Conservation (phyloP, 371 early-diverging fungal genomes). For the Cladochytrium tenue region DNA sequence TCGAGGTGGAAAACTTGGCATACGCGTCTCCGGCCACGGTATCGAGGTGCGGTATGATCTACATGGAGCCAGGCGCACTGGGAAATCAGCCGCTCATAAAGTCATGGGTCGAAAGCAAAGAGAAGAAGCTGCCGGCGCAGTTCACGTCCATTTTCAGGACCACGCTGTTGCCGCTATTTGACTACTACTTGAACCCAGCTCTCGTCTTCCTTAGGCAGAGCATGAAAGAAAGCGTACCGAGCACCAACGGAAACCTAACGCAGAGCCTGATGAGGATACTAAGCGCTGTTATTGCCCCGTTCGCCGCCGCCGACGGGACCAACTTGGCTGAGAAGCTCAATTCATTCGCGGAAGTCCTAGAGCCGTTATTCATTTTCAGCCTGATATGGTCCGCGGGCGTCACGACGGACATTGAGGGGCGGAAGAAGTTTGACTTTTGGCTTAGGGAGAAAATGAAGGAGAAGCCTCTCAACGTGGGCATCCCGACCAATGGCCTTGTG, state of each 20-base stretch:
- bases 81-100: conserved; percentile 50
- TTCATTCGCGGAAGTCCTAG: conserved; percentile 39
- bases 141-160: conserved; percentile 27
- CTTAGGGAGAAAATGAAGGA: conserved; percentile 30
- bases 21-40: conserved; percentile 67
- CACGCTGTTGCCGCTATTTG: conserved; percentile 36
- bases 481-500: conserved; percentile 45
- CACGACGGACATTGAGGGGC: conserved; percentile 48
- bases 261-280: conserved; percentile 49
- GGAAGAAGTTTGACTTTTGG: conserved; percentile 55
- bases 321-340: conserved; percentile 14
- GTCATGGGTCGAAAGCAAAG: conserved; percentile 45
- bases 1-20: conserved; percentile 61
- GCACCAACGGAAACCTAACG: conserved; percentile 48
- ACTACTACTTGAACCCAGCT: conserved; percentile 36
- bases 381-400: conserved; percentile 60
- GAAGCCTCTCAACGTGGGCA: conserved; percentile 14
- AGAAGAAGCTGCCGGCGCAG: conserved; percentile 20
- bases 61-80: conserved; percentile 64
- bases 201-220: conserved; percentile 45
- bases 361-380: conserved; percentile 54
- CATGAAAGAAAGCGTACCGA: conserved; percentile 51
- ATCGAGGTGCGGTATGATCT: conserved; percentile 66
- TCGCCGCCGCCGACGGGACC: conserved; percentile 22
- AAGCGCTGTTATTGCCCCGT: conserved; percentile 37